Conservation (phyloP, 805 yeast genomes). For the Starmerella apis region DNA sequence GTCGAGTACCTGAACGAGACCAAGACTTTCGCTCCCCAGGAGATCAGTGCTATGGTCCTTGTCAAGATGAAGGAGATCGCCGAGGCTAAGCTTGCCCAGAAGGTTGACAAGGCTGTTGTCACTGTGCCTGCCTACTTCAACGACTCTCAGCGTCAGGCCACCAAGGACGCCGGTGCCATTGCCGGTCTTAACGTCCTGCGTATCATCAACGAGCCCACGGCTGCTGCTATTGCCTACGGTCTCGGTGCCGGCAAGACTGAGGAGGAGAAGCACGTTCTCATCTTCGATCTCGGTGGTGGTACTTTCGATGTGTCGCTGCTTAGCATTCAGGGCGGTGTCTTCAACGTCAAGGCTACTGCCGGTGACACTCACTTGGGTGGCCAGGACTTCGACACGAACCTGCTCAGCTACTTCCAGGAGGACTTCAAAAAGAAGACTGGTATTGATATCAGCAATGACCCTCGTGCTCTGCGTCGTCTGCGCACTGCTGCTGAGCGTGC, state of each 20-base stretch:
- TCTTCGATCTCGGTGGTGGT: conserved; percentile 96
- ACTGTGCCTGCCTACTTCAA: conserved; percentile 85
- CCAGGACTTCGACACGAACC: conserved; percentile 96
- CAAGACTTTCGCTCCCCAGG: conserved; percentile 86
- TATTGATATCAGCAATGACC: conserved; percentile 76
- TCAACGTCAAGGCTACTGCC: conserved; percentile 94
- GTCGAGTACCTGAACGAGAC: conserved; percentile 77
- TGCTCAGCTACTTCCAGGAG: conserved; percentile 81
- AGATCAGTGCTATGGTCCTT: conserved; percentile 86
- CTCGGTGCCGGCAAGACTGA: conserved; percentile 78
- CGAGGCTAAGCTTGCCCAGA: conserved; percentile 69
- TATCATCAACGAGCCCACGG: conserved; percentile 85
- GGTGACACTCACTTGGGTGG: conserved; percentile 99
- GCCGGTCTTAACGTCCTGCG: conserved; percentile 77
- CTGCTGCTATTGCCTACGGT: conserved; percentile 96
- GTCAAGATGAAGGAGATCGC: conserved; percentile 81
- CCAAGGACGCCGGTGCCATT: conserved; percentile 81
- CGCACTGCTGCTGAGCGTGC: conserved; percentile 99
- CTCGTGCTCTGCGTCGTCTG: conserved; percentile 95
- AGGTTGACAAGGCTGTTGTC: conserved; percentile 73
- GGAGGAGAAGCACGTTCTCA: conserved; percentile 77
- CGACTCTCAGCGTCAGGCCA: conserved; percentile 83
- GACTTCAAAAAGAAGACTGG: conserved; percentile 95
- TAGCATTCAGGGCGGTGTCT: conserved; percentile 90
- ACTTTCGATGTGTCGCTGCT: conserved; percentile 91